phyloP scores from a whole-genome alignment of 1,139 yeast genomes.

The Kluyveromyces sp. region DNA sequence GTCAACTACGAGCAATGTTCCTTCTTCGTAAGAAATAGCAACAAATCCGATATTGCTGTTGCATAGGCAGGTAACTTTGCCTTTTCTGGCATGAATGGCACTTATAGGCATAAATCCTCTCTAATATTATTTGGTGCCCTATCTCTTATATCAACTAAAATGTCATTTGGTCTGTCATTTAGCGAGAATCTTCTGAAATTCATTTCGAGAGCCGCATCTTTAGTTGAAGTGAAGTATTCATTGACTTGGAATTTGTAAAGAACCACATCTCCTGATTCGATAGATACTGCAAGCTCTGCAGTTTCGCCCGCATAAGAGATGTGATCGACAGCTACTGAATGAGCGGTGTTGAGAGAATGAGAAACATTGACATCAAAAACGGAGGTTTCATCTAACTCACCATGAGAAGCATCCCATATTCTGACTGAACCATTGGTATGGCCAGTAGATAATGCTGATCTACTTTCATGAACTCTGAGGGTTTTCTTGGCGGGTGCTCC shows the following conservation, averaged over 20 bases:
- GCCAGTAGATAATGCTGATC: conserved; percentile 70
- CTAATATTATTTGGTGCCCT: conserved; percentile 38
- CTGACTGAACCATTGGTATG: conserved; percentile 75
- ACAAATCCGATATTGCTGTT: conserved; percentile 79
- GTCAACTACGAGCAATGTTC: conserved; percentile 69
- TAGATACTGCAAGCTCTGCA: conserved; percentile 64
- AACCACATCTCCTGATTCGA: conserved; percentile 62
- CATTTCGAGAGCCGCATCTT: conserved; percentile 22
- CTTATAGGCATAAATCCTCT: conserved; percentile 65
- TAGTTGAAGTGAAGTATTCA: conserved; percentile 33
- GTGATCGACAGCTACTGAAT: conserved; percentile 40
- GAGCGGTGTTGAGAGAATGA: conserved; percentile 37
- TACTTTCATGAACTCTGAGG: conserved; percentile 48
- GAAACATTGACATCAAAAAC: conserved; percentile 50
- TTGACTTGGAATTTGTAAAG: conserved; percentile 67
- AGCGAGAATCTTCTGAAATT: conserved; percentile 29
- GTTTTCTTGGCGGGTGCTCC: conserved; percentile 61
- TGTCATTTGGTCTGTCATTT: conserved; percentile 15
- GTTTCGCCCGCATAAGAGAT: conserved; percentile 72
- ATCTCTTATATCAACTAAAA: conserved; percentile 32
- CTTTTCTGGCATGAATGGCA: conserved; percentile 42
- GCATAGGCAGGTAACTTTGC: conserved; percentile 49
- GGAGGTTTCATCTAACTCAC: conserved; percentile 59
- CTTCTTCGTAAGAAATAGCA: conserved; percentile 72
- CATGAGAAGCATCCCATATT: conserved; percentile 74